Conservation (phyloP, 2,329 filamentous ascomycete genomes). For the Neurospora crassa region DNA sequence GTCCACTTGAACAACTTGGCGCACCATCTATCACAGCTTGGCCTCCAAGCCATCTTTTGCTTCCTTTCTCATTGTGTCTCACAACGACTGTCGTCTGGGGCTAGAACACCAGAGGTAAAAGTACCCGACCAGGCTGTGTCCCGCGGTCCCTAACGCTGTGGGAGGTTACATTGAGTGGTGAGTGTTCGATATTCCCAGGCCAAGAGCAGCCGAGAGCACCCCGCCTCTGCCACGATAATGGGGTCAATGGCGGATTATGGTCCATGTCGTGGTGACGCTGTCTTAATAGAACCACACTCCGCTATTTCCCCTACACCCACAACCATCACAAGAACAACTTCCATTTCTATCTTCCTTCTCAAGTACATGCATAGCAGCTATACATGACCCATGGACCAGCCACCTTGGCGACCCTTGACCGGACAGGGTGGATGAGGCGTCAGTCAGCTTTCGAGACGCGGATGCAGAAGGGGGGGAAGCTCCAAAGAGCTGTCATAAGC, state of each 20-base stretch:
- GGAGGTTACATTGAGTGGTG: not conserved
- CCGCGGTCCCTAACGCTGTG: not conserved
- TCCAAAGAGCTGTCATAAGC: not conserved
- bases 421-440: not conserved
- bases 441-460: not conserved
- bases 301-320: constrained; percentile 7
- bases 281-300: constrained; percentile 5
- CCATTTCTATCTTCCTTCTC: not conserved
- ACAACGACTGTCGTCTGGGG: not conserved
- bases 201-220: constrained; percentile 1
- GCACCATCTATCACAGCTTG: not conserved
- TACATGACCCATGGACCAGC: not conserved
- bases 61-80: not conserved
- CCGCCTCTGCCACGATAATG: not conserved
- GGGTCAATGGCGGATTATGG: not conserved
- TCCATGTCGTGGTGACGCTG: not conserved
- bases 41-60: not conserved
- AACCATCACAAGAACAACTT: not conserved
- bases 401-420: not conserved
- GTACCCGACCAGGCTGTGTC: not conserved
- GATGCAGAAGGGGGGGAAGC: not conserved
- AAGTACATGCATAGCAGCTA: not conserved
- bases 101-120: not conserved
- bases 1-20: not conserved
- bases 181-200: not conserved